A percentile compares a stretch with the other conserved stretches of the same genome.
These are phyloP conservation scores for Leptographium wingfieldii DNA, from an alignment of 2,329 filamentous ascomycete genomes.

Conservation along the genomic window DNA sequence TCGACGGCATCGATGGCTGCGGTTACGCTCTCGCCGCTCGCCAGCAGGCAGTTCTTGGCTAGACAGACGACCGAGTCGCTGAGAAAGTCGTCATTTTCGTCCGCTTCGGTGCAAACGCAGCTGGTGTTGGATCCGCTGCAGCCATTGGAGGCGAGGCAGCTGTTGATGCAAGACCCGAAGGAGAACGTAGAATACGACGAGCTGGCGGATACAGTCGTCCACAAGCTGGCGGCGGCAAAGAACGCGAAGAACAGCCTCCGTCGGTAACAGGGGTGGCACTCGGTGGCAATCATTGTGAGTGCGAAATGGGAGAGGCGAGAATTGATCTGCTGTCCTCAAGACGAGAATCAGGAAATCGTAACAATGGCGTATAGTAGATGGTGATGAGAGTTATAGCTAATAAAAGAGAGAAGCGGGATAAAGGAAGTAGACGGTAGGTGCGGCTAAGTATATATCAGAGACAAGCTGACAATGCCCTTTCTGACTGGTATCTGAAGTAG, in stretches of 20 bases:
- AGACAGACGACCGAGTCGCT: slow-evolving; percentile 9
- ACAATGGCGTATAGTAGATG: neutral
- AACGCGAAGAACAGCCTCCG: neutral
- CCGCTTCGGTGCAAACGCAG: slow-evolving; percentile 10
- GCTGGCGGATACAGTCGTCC: neutral
- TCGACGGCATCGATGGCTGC: slow-evolving; percentile 5
- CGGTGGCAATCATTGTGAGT: neutral
- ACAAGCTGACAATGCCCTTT: neutral
- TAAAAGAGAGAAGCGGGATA: neutral
- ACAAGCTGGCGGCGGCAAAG: neutral
- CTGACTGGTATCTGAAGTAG: neutral
- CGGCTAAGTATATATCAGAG: neutral
- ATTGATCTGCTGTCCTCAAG: too few relatives aligned
- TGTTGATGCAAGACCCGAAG: slow-evolving; percentile 9
- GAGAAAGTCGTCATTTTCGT: slow-evolving; percentile 4
- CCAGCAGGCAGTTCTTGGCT: slow-evolving; percentile 7
- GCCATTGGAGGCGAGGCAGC: slow-evolving; percentile 9
- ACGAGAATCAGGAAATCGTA: too few relatives aligned
- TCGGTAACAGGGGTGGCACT: neutral
- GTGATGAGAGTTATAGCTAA: neutral
- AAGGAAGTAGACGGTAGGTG: neutral
- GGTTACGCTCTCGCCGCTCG: neutral
- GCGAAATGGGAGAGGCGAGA: neutral
- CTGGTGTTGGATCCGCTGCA: slow-evolving; percentile 6
- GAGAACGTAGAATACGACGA: neutral